These are phyloP conservation scores for Raffaelea albimanens DNA, from an alignment of 2,329 filamentous ascomycete genomes.

Conservation along the genomic window DNA sequence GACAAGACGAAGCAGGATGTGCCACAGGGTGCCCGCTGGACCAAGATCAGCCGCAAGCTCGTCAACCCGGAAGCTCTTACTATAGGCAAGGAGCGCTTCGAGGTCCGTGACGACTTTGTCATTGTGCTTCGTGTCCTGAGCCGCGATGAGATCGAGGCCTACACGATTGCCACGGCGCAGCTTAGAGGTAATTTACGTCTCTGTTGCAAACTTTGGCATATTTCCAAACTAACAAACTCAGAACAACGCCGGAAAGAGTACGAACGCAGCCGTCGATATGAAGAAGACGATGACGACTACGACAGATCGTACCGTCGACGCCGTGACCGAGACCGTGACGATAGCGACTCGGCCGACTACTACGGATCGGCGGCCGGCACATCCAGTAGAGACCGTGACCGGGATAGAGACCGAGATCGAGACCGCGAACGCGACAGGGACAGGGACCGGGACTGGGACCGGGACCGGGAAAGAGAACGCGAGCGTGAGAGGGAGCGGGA, in stretches of 20 bases:
- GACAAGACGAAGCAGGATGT: constrained; percentile 60
- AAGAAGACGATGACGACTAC: constrained; percentile 1
- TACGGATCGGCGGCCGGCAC: neutral
- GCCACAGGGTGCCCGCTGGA: constrained; percentile 76
- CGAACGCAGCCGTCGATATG: constrained; percentile 13
- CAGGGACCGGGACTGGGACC: neutral
- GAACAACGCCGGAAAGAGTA: constrained; percentile 29
- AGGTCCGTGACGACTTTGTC: constrained; percentile 86
- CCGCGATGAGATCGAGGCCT: constrained; percentile 81
- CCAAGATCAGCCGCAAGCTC: constrained; percentile 78
- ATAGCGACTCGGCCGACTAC: neutral
- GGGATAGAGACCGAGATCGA: neutral
- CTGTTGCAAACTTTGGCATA: neutral
- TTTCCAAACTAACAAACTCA: constrained; percentile 6
- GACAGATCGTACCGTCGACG: constrained; percentile 4
- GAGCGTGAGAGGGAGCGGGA: constrained; percentile 14
- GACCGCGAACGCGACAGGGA: constrained; percentile 4
- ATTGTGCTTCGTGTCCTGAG: constrained; percentile 83
- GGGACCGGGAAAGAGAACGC: constrained; percentile 6
- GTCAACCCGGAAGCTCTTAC: constrained; percentile 85
- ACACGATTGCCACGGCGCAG: constrained; percentile 71
- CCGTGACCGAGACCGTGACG: constrained; percentile 9
- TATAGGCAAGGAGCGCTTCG: constrained; percentile 80
- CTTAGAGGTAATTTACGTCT: constrained; percentile 56
- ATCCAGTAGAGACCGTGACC: neutral